Evolutionary conservation across 2,329 filamentous ascomycete genomes (phyloP).

Genomic region (Dryadomyces quercus-mongolicae): DNA sequence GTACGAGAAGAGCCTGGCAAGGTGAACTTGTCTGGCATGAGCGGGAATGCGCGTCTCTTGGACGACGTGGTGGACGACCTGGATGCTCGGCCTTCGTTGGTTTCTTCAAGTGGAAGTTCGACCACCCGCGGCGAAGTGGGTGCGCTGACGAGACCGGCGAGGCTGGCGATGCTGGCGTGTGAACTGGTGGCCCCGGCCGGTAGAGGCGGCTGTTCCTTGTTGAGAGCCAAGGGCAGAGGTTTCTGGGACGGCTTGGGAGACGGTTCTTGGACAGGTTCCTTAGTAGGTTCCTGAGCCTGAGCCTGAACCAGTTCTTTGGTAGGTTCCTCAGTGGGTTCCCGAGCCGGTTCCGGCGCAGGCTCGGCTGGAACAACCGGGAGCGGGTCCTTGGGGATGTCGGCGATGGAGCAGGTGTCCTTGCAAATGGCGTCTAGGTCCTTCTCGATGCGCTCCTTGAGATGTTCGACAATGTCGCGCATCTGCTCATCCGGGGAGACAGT

Average conservation of each 20-base stretch:
- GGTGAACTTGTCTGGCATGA: conserved; percentile 12
- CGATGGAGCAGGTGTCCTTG: conserved; percentile 36
- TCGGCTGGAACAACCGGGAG: neutral
- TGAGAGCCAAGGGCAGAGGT: no score
- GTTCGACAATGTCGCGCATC: conserved; percentile 24
- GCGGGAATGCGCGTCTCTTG: conserved; percentile 12
- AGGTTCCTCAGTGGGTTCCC: neutral
- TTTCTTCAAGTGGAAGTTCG: conserved; percentile 6
- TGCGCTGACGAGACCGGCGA: neutral
- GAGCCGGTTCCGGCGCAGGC: neutral
- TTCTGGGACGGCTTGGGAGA: no score
- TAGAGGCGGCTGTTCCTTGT: no score
- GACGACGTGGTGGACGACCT: neutral
- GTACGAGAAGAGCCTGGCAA: neutral
- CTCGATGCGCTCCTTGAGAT: conserved; percentile 32
- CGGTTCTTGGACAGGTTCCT: neutral
- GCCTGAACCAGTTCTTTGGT: neutral
- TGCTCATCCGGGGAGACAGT: conserved; percentile 24
- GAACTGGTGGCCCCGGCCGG: no score
- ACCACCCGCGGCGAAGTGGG: conserved; percentile 6
- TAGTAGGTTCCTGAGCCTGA: no score
- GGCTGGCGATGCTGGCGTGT: neutral
- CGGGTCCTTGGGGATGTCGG: conserved; percentile 19
- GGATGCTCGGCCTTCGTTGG: neutral
- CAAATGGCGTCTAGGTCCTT: conserved; percentile 36